Evolutionary conservation across 345 rosid genomes (phyloP).

Genomic region (Combretum micranthum): DNA sequence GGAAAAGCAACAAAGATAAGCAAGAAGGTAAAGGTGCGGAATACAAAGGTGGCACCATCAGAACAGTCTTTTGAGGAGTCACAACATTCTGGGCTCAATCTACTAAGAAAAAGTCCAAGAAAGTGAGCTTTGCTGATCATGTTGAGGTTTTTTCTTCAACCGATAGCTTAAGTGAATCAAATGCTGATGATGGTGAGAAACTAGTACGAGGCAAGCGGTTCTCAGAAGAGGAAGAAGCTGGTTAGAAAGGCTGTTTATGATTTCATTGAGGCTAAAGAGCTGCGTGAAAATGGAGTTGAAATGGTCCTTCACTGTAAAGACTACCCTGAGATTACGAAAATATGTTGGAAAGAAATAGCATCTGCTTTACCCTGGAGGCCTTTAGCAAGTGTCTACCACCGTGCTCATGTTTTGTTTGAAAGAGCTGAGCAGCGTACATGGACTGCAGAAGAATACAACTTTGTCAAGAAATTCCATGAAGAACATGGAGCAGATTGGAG

Average conservation of each 20-base stretch:
- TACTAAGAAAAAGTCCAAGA: slow-evolving; percentile 26
- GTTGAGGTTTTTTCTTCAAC: slow-evolving; percentile 49
- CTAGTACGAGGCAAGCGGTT: slow-evolving; percentile 67
- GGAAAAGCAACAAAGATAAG: too few species aligned
- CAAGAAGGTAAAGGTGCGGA: background rate
- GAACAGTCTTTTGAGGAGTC: background rate
- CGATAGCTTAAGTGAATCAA: slow-evolving; percentile 12
- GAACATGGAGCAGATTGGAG: slow-evolving; percentile 65
- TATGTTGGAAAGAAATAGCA: slow-evolving; percentile 72
- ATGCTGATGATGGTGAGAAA: slow-evolving; percentile 9
- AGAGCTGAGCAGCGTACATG: slow-evolving; percentile 40
- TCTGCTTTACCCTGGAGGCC: slow-evolving; percentile 65
- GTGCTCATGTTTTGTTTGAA: slow-evolving; percentile 61
- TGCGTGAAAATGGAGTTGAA: slow-evolving; percentile 57
- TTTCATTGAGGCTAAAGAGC: slow-evolving; percentile 40
- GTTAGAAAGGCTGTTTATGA: slow-evolving; percentile 41
- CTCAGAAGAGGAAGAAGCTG: slow-evolving; percentile 59
- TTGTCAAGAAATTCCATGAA: slow-evolving; percentile 28
- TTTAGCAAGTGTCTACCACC: slow-evolving; percentile 25
- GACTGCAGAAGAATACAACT: slow-evolving; percentile 55
- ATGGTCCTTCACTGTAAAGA: slow-evolving; percentile 45
- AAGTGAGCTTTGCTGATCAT: slow-evolving; percentile 55
- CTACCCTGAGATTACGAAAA: slow-evolving; percentile 27
- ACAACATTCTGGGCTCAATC: slow-evolving; percentile 21
- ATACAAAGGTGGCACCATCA: background rate